Evolutionary conservation across 2,329 filamentous ascomycete genomes (phyloP).

Genomic region (Akanthomyces dipterigenus): DNA sequence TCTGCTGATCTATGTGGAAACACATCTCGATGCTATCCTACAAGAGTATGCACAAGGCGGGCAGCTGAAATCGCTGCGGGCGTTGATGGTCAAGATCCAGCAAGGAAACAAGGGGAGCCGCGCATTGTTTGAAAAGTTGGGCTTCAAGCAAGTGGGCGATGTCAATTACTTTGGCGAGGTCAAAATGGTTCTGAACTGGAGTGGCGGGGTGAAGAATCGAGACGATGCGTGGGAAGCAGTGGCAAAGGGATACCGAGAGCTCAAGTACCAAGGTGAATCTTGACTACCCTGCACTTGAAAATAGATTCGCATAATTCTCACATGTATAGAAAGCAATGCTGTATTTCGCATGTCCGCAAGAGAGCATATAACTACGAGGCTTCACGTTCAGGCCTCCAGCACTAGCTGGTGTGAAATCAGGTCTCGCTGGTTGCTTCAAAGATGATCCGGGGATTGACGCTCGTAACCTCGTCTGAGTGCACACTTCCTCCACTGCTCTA

Average conservation of each 20-base stretch:
- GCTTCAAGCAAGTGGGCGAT: constrained; percentile 43
- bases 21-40: constrained; percentile 48
- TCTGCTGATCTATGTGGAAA: constrained; percentile 63
- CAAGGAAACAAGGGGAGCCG: constrained; percentile 46
- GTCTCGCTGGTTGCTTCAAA: no score
- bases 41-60: constrained; percentile 28
- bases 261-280: neutral
- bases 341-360: no score
- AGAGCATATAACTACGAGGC: no score
- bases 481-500: no score
- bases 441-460: no score
- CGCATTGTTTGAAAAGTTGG: constrained; percentile 43
- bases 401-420: no score
- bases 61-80: constrained; percentile 28
- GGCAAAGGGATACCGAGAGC: constrained; percentile 4
- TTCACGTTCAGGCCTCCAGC: no score
- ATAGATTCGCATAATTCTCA: no score
- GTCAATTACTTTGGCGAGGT: constrained; percentile 57
- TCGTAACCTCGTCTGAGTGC: no score
- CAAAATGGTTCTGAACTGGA: constrained; percentile 38
- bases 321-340: no score
- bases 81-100: constrained; percentile 54
- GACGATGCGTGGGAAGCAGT: constrained; percentile 19
- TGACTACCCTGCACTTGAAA: neutral
- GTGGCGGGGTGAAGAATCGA: constrained; percentile 15